phyloP scores from a whole-genome alignment of 1,284 basidiomycete genomes.

The Pisolithus thermaeus region DNA sequence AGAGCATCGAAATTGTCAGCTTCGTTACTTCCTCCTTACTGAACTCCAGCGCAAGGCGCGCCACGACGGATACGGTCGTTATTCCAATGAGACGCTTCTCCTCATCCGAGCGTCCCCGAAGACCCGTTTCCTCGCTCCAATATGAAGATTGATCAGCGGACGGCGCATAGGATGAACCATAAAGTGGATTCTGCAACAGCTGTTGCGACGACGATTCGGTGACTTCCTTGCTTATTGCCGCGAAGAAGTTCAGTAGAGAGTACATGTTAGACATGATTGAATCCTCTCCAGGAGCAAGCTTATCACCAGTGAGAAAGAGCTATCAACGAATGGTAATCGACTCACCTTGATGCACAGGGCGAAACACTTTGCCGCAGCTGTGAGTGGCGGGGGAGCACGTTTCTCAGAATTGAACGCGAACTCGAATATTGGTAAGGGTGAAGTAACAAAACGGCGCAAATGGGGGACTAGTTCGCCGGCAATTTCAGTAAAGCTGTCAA shows the following conservation, averaged over 20 bases:
- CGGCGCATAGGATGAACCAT: slow-evolving; percentile 41
- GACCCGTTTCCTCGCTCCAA: slow-evolving; percentile 39
- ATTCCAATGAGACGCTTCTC: slow-evolving; percentile 82
- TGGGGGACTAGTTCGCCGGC: slow-evolving; percentile 75
- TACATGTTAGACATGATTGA: slow-evolving; percentile 95
- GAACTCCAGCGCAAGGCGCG: slow-evolving; percentile 79
- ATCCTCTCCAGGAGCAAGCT: slow-evolving; percentile 86
- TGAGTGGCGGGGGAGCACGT: slow-evolving; percentile 68
- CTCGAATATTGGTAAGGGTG: slow-evolving; percentile 84
- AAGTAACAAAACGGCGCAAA: slow-evolving; percentile 84
- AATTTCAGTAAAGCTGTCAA: slow-evolving; percentile 69
- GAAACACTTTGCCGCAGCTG: slow-evolving; percentile 85
- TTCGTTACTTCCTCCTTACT: slow-evolving; percentile 79
- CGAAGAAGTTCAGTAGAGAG: slow-evolving; percentile 88
- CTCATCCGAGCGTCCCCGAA: slow-evolving; percentile 71
- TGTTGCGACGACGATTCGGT: slow-evolving; percentile 46
- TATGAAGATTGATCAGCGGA: slow-evolving; percentile 24
- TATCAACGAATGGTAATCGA: neutral
- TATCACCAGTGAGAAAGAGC: slow-evolving; percentile 6
- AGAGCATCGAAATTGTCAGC: slow-evolving; percentile 85
- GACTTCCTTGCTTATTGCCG: slow-evolving; percentile 72
- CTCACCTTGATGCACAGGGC: slow-evolving; percentile 82
- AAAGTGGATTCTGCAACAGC: slow-evolving; percentile 37
- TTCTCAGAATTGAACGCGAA: slow-evolving; percentile 74
- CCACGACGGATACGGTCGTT: slow-evolving; percentile 87